Evolutionary conservation across 1,284 basidiomycete species (phyloP), one percentile per base, ranked within the genome.

Genomic region (Cryptococcus depauperatus): DNA sequence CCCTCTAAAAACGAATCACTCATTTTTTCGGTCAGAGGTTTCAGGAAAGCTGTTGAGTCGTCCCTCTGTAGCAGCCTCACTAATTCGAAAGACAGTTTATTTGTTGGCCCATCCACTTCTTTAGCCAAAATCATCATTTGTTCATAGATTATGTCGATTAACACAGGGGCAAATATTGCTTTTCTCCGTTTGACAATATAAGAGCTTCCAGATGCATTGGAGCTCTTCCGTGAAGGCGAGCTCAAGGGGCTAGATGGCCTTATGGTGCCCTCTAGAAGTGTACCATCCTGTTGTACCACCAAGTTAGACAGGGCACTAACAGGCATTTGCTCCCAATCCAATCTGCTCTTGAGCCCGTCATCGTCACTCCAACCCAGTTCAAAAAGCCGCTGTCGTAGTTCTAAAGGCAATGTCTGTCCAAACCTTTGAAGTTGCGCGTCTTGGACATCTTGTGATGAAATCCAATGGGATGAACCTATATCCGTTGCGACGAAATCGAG

Each of bases 51-150:
- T 16, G 74, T 71, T 2, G 84, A 79, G 55, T 88, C 85, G 56
- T 85, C 83, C 21, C 83, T 75, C 77, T 87, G 83, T 27, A 83
- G 66, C 50, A 84, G 79, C n/a, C 81, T 55, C 18, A 85, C 58
- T 4, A 79, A 66, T 35, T 75, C 76, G 25, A 77, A 75, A 7
- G 83, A 80, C 0, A 76, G 68, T n/a, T 72, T 75, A 2, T 79
- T 75, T 18, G 84, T 75, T 1, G 65, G 55, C 49, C 79, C 74
- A 57, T 82, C 76, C 18, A 66, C 52, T 51, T 84, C 81, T 35
- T 73, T 73, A 1, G 76, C 73, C 46, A 84, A 68, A 3, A 60
- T 16, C 1, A 46, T 37, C 10, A 58, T 59, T 43, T 68, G 66
- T n/a, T 62, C 54, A 16, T 41, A 47, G 27, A 58, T 46, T 0